Evolutionary conservation across 2,329 filamentous ascomycete genomes (phyloP), one percentile per base, ranked within the genome.

Genomic region (Fusarium sp.): DNA sequence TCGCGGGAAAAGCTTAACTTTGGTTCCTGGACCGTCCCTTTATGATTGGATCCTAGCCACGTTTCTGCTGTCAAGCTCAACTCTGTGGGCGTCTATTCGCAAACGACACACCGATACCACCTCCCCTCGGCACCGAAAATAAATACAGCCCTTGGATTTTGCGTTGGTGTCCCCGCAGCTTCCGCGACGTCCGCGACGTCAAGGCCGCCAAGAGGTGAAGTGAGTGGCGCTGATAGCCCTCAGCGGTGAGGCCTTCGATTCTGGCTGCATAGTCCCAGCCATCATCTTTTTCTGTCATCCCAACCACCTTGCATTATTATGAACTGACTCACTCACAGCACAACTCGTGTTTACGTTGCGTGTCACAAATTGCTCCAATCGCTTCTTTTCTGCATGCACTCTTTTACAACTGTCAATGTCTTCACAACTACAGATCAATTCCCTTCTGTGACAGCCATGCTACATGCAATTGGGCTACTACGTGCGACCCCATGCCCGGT

Each of bases 291-390:
- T 34, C 18, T 37, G 35, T 32, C 43, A 39, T 67, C 54, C 72
- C 11, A 57, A 14, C 39, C 32, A 32, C 27, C 27, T 52, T n/a
- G 48, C 27, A 52, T 52, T 11, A 6, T n/a, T 34, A 48, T 18
- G 48, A 30, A 63, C 18, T 35, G 10, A 59, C 57, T 30, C 48
- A 50, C 54, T 39, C 58, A 25, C 45, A 39, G 48, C 54, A 32
- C 6, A n/a, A 18, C 16, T 48, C 8, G 6, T 63, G 27, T 66
- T 59, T 13, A n/a, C 14, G 13, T 32, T 57, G 65, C 76, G 76
- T 78, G 76, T 74, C 76, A 73, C 54, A 23, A 56, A 20, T 37
- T 48, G 2, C 54, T 64, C 74, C 76, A 77, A 70, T 76, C 66
- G 69, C 11, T 61, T 20, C 48, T 61, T 37, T 13, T 54, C 34